A percentile compares a stretch with the other conserved stretches of the same genome.
phyloP scores from a whole-genome alignment of 2,329 filamentous ascomycete species.

The Fusarium burgessii region DNA sequence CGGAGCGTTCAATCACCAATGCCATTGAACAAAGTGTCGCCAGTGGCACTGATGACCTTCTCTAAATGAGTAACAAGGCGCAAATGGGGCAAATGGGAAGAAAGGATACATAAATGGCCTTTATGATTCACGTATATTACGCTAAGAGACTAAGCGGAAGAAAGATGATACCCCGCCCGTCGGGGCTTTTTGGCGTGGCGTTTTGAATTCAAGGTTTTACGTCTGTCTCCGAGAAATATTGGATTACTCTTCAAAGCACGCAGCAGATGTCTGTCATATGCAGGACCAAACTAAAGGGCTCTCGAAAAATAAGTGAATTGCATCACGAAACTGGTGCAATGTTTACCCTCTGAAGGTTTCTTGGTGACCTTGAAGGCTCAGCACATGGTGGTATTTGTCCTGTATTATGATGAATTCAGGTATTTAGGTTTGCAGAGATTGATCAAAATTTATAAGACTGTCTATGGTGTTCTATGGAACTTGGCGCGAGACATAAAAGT shows the following conservation, averaged over 20 bases:
- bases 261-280: slow-evolving; percentile 2
- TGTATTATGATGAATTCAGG: neutral
- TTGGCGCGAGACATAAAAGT: neutral
- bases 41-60: slow-evolving; percentile 81
- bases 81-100: slow-evolving; percentile 16
- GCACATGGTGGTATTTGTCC: neutral
- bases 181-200: slow-evolving; percentile 46
- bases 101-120: slow-evolving; percentile 21
- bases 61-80: slow-evolving; percentile 48
- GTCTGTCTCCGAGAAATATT: slow-evolving; percentile 16
- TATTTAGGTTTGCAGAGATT: neutral
- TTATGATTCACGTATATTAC: slow-evolving; percentile 46
- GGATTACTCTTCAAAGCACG: neutral
- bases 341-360: neutral
- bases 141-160: slow-evolving; percentile 33
- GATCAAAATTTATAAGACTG: neutral
- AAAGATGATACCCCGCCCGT: slow-evolving; percentile 45
- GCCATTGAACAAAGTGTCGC: slow-evolving; percentile 85
- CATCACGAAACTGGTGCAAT: neutral
- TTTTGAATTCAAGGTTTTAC: slow-evolving; percentile 40
- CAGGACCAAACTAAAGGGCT: slow-evolving; percentile 12
- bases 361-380: neutral
- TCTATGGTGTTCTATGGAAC: neutral
- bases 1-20: slow-evolving; percentile 76
- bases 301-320: neutral